A percentile compares a stretch with the other conserved stretches of the same genome.
Conservation (phyloP, 1,284 basidiomycete species). For the Mycosarcoma mackinlayi region DNA sequence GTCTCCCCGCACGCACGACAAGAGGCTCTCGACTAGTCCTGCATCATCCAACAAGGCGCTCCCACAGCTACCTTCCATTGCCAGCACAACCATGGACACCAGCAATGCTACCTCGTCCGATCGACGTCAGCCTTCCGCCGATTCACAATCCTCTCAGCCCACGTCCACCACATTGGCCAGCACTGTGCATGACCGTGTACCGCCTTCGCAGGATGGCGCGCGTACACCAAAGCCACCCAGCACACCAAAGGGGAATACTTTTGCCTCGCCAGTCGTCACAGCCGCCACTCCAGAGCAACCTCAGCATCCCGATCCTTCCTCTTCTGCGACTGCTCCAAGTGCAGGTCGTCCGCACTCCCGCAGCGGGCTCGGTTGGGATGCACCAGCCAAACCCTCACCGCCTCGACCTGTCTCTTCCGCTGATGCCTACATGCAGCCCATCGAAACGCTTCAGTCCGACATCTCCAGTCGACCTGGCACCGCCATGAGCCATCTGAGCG, state of each 20-base stretch:
- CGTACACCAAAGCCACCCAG: constrained; percentile 25
- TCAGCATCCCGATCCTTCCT: constrained; percentile 1
- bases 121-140: constrained; percentile 13
- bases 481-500: constrained; percentile 46
- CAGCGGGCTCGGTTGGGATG: constrained; percentile 1
- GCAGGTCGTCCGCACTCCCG: constrained; percentile 14
- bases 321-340: constrained; percentile 6
- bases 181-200: constrained; percentile 14
- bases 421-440: constrained; percentile 43
- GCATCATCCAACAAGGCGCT: constrained; percentile 32
- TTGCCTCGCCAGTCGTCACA: constrained; percentile 24
- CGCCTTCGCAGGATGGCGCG: constrained; percentile 24
- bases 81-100: constrained; percentile 2
- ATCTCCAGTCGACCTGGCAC: constrained; percentile 40
- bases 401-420: constrained; percentile 45
- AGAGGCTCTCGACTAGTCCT: constrained; percentile 23
- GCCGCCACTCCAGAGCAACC: constrained; percentile 39
- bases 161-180: constrained; percentile 16
- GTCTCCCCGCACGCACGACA: background rate
- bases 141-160: constrained; percentile 5
- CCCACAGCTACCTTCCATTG: constrained; percentile 18
- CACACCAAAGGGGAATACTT: constrained; percentile 12
- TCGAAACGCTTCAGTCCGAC: constrained; percentile 32
- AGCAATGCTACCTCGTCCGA: background rate
- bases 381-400: constrained; percentile 3